Conservation (phyloP, 2,329 filamentous ascomycete species). For the Colletotrichum scovillei region DNA sequence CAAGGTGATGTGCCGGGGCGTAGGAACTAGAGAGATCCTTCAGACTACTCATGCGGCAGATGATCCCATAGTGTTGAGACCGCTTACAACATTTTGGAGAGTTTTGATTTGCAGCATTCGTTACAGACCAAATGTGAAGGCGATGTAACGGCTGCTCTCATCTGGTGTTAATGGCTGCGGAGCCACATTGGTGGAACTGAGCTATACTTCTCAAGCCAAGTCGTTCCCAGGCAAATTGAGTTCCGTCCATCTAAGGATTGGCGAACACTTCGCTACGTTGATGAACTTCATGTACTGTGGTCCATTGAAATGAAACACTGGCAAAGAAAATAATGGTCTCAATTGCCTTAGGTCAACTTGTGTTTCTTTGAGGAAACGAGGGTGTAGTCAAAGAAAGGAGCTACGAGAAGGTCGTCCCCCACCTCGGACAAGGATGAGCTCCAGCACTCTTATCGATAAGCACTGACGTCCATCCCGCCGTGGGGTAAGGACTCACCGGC, state of each 20-base stretch:
- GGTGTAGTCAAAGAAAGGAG: not conserved
- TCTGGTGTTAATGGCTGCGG: not conserved
- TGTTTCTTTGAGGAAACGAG: not conserved
- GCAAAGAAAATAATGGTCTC: not conserved
- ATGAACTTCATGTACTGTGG: no score
- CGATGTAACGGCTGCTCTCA: not conserved
- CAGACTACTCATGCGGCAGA: not conserved
- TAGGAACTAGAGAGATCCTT: not conserved
- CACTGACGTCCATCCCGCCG: constrained; percentile 18
- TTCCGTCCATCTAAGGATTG: not conserved
- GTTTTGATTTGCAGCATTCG: not conserved
- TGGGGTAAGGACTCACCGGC: constrained; percentile 12
- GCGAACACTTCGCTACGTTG: no score
- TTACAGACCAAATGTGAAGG: not conserved
- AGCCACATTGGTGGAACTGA: not conserved
- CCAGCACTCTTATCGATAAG: constrained; percentile 27
- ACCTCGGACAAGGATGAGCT: constrained; percentile 18
- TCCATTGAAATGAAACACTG: not conserved
- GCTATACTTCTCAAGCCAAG: not conserved
- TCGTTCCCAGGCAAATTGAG: not conserved
- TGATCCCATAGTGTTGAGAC: not conserved
- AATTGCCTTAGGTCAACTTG: not conserved
- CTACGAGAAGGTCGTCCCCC: constrained; percentile 14
- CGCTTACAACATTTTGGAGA: not conserved
- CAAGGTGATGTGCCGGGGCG: not conserved